These are phyloP conservation scores for Trametes meyenii DNA, from an alignment of 768 basidiomycete genomes.

Conservation along the genomic window DNA sequence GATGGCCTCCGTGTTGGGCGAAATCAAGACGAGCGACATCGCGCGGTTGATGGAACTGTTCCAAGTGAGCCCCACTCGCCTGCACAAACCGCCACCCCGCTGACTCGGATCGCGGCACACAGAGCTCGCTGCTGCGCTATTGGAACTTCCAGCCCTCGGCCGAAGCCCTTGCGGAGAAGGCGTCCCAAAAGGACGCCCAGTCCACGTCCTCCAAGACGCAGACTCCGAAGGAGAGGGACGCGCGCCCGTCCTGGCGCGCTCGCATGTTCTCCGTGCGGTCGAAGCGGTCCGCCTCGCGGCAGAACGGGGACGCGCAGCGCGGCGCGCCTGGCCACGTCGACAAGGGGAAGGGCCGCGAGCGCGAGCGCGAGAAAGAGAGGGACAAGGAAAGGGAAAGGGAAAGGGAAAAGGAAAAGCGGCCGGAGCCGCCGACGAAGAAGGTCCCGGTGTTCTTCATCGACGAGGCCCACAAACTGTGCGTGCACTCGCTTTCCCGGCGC, in stretches of 20 bases:
- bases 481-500: background rate
- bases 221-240: conserved; percentile 12
- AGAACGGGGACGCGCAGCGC: conserved; percentile 16
- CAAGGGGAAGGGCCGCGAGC: conserved; percentile 35
- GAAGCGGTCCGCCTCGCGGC: conserved; percentile 13
- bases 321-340: background rate
- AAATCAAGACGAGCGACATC: conserved; percentile 75
- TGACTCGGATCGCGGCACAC: background rate
- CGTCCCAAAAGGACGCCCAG: conserved; percentile 14
- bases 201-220: conserved; percentile 7
- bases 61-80: conserved; percentile 46
- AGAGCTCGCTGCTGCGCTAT: conserved; percentile 74
- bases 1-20: conserved; percentile 25
- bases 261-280: conserved; percentile 24
- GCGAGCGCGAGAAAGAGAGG: conserved; percentile 38
- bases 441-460: conserved; percentile 84
- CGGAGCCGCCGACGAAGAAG: conserved; percentile 54
- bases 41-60: conserved; percentile 85
- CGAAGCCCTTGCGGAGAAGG: conserved; percentile 12
- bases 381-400: conserved; percentile 33
- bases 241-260: conserved; percentile 21
- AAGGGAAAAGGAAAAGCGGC: conserved; percentile 38
- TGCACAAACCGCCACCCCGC: background rate
- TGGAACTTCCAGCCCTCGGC: conserved; percentile 61
- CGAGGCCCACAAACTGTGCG: conserved; percentile 80